These are phyloP conservation scores for Eleusine coracana DNA, from an alignment of 176 grass and related monocot species.

Conservation along the genomic window DNA sequence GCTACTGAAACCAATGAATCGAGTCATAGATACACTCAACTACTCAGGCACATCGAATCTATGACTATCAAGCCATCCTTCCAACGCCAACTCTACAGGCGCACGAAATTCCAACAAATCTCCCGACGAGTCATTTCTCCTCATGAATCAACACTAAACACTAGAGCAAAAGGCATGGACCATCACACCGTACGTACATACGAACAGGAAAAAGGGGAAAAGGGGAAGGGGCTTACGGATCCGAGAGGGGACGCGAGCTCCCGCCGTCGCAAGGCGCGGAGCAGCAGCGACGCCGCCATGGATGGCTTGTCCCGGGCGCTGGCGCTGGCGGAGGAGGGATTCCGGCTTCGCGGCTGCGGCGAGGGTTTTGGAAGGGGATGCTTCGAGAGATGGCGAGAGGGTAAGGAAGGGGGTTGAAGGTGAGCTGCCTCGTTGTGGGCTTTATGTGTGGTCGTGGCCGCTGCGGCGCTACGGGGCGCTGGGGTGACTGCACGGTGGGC, in stretches of 20 bases:
- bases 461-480: conserved; percentile 2
- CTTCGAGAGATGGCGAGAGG: conserved; percentile 26
- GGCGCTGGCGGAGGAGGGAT: not conserved
- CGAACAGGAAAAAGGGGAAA: not conserved
- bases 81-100: not conserved
- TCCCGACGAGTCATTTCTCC: not conserved
- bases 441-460: conserved; percentile 20
- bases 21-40: not conserved
- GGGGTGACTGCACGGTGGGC: conserved; percentile 20
- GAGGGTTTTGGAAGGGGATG: conserved; percentile 37
- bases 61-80: no score
- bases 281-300: conserved; percentile 67
- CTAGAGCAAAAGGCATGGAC: not conserved
- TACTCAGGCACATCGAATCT: not conserved
- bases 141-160: not conserved
- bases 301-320: conserved; percentile 6
- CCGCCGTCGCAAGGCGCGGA: conserved; percentile 56
- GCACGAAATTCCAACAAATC: not conserved
- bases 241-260: conserved; percentile 64
- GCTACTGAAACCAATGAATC: not conserved
- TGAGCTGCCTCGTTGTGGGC: not conserved
- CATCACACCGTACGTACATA: not conserved
- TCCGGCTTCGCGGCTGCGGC: conserved; percentile 42
- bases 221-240: conserved; percentile 39
- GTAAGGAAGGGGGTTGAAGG: conserved; percentile 7